Evolutionary conservation across 257 asterid species (phyloP).

Genomic region (Petrea volubilis): DNA sequence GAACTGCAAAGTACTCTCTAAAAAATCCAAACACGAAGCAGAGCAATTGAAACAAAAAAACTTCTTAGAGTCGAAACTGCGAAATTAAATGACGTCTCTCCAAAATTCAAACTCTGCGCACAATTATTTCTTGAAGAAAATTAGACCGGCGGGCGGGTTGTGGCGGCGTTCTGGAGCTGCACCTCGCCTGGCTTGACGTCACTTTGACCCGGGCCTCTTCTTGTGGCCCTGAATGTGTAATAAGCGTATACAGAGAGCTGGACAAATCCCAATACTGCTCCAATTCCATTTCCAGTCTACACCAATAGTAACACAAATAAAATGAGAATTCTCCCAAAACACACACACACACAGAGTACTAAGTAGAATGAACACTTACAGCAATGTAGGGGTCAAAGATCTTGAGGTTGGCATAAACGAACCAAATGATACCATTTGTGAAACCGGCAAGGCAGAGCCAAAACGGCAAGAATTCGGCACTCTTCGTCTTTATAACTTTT

Average conservation of each 20-base stretch:
- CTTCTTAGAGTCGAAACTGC: too few relatives aligned
- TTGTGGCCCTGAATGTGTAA: slow-evolving; percentile 13
- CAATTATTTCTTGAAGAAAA: neutral
- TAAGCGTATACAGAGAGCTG: slow-evolving; percentile 42
- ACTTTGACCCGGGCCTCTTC: neutral
- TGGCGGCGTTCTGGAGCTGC: slow-evolving; percentile 17
- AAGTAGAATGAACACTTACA: slow-evolving; percentile 31
- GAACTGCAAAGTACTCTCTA: too few relatives aligned
- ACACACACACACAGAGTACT: neutral
- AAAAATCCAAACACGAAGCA: too few relatives aligned
- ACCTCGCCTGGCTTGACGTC: slow-evolving; percentile 23
- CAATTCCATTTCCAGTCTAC: slow-evolving; percentile 65
- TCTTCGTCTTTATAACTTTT: slow-evolving; percentile 41
- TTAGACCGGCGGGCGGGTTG: slow-evolving; percentile 4
- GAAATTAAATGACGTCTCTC: too few relatives aligned
- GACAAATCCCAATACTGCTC: slow-evolving; percentile 35
- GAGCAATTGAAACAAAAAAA: too few relatives aligned
- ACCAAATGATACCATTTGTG: slow-evolving; percentile 56
- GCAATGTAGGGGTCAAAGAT: slow-evolving; percentile 48
- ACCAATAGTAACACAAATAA: neutral
- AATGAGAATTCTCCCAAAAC: neutral
- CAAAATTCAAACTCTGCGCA: too few relatives aligned
- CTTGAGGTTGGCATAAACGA: slow-evolving; percentile 51
- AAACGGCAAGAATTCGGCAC: slow-evolving; percentile 59
- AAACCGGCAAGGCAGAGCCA: slow-evolving; percentile 61